Evolutionary conservation across 257 asterid genomes (phyloP), one percentile per base, ranked within the genome.

Genomic region (Ilex aquifolium): DNA sequence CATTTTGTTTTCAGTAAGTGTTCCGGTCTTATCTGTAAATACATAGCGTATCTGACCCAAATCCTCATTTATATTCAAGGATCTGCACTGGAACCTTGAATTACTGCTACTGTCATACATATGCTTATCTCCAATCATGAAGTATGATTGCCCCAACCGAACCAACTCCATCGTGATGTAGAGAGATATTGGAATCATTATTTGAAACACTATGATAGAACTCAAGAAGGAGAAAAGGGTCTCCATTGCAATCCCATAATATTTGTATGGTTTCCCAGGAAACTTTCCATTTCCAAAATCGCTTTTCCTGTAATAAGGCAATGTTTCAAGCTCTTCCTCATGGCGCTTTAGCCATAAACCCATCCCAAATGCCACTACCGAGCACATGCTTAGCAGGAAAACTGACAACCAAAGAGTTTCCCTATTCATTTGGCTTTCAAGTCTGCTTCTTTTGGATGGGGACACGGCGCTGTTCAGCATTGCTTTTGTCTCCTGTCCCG

Each of bases 101-200:
- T 79, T 65, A 67, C 84, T 77, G 77, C 69, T 71, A 65, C 73
- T 73, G 32, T 88, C 96, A 67, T 83, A 87, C 99, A 87, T 90
- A 67, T 89, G 89, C 67, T 61, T 75, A 71, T 93, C 99, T 55
- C 95, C 96, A 70, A 90, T 93, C 99, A 93, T 90, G 82, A 90
- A 93, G 80, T 90, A 93, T 30, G 99, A 90, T 64, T 93, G 97
- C 64, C 99, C 99, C 85, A 93, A 69, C 69, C 99, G 85, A 56
- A 93, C 99, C 77, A 93, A 76, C 89, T 93, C 99, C 99, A 93
- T 93, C 32, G 99, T 90, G 80, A 93, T 93, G 72, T 93, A 93
- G 42, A 93, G 90, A 63, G 99, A 90, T 72, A 90, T 93, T 2
- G 99, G 99, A 69, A 93, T 90, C 99, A 93, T 93, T 59, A 93